Conservation (phyloP, 352 stramenopile genomes). For the Thraustochytrium sp. region DNA sequence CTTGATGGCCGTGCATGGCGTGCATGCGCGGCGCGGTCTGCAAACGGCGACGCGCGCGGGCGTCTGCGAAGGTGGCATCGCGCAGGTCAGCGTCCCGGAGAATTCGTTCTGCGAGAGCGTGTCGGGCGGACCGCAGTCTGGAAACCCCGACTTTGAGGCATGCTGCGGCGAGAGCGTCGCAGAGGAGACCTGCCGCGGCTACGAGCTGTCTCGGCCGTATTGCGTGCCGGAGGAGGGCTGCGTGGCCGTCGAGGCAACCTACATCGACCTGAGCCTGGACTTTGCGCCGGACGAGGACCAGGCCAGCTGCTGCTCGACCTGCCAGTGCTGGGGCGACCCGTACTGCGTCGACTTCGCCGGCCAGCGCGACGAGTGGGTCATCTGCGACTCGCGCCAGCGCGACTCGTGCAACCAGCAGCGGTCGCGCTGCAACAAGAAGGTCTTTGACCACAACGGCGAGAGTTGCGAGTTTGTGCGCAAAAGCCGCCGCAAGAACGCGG, state of each 20-base stretch:
- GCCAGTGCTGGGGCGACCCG: slow-evolving; percentile 22
- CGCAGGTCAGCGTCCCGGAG: no score
- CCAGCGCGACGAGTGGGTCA: slow-evolving; percentile 24
- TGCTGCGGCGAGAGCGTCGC: no score
- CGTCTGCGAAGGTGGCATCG: no score
- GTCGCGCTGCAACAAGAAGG: neutral
- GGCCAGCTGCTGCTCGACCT: neutral
- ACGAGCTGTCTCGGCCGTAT: neutral
- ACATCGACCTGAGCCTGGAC: neutral
- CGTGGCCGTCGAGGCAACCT: neutral
- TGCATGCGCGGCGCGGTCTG: no score
- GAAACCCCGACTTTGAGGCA: no score
- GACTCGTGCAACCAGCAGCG: slow-evolving; percentile 24
- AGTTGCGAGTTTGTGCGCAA: neutral
- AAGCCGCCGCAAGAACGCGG: neutral
- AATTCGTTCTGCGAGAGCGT: no score
- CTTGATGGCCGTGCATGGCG: no score
- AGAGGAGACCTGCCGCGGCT: neutral
- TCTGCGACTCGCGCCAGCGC: slow-evolving; percentile 14
- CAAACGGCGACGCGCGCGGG: no score
- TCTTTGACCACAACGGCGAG: slow-evolving; percentile 24
- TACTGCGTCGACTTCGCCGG: slow-evolving; percentile 11
- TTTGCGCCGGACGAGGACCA: neutral
- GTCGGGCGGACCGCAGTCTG: no score
- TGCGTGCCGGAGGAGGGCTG: neutral